A percentile compares a stretch with the other conserved stretches of the same genome.
Conservation (phyloP, 2,329 filamentous ascomycete genomes). For the Cladophialophora psammophila region DNA sequence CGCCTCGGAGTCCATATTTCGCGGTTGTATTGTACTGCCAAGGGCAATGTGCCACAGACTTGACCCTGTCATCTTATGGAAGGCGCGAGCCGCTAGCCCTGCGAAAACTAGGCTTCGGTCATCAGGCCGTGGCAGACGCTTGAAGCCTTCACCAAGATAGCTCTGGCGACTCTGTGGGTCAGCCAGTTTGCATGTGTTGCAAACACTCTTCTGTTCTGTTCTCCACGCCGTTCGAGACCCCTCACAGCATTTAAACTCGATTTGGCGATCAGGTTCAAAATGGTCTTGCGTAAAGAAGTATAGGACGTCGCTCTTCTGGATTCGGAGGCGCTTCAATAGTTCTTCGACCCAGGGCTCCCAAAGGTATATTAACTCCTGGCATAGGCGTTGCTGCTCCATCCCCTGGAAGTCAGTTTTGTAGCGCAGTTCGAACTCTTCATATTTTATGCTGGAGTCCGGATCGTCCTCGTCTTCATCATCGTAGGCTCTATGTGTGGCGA, state of each 20-base stretch:
- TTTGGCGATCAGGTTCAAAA: constrained; percentile 19
- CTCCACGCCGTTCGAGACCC: constrained; percentile 11
- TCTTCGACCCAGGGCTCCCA: constrained; percentile 33
- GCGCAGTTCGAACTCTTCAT: constrained; percentile 30
- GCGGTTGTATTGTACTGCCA: constrained; percentile 24
- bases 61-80: constrained; percentile 29
- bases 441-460: constrained; percentile 30
- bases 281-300: constrained; percentile 25
- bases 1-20: constrained; percentile 16
- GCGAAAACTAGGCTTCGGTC: constrained; percentile 31
- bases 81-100: constrained; percentile 29
- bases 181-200: constrained; percentile 29
- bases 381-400: constrained; percentile 28
- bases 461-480: constrained; percentile 37
- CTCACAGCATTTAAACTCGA: background rate
- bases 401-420: constrained; percentile 31
- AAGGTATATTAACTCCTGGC: constrained; percentile 35
- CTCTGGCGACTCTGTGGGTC: constrained; percentile 18
- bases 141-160: constrained; percentile 20
- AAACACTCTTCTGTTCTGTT: constrained; percentile 19
- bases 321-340: constrained; percentile 18
- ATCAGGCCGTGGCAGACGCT: constrained; percentile 24
- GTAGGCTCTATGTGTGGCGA: constrained; percentile 37
- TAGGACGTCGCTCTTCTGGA: constrained; percentile 25
- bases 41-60: constrained; percentile 39